Base-by-base conservation (phyloP, 2,329 filamentous ascomycete species). In the Tolypocladium tundrense region DNA sequence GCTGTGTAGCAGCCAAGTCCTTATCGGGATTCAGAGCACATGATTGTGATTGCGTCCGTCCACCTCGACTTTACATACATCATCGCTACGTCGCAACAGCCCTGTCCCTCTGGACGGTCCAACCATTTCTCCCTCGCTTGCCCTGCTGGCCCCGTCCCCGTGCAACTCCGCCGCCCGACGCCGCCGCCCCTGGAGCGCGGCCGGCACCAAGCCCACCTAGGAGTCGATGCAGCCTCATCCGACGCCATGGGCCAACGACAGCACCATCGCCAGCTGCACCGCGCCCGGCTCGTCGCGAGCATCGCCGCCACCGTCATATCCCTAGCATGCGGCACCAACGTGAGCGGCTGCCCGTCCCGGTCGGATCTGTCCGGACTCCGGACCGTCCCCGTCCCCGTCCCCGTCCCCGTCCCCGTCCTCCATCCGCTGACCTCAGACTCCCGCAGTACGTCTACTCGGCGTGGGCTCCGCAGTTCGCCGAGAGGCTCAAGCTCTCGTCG, bases 381-480 rank as follows among this genome's bases (percentile, higher is more conserved):
- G 24, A 27, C 6, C 31, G 16, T 40, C 27, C 27, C 19, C 14
- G n/a, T 53, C 19, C 6, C 6, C 14, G n/a, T 53, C 19, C 6
- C 6, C 31, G 16, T 40, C 27, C 27, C 16, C 14, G n/a, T 53
- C 19, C 6, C 4, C 31, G 16, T 37, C n/a, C 27, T 40, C n/a
- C 27, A 42, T 13, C 45, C 24, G 27, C 27, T 24, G 11, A 52
- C 27, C 19, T 11, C 33, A 3, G 13, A 24, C n/a, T 58, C 53
- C 56, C 53, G 39, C 54, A 97, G 91, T 97, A 99, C 83, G 93
- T 92, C 69, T 99, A 97, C 75, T 97, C 91, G 57, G 93, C 93
- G 73, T 99, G 94, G 92, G 91, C 90, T 16, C 94, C 94, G 24
- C 92, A 97, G 74, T 97, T 97, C 69, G 91, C 92, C 54, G 87